Percentiles rank a stretch among this genome's conserved stretches.
Conservation (phyloP, 306 rosid species). For the Cucumis sativus region Cucumber_9930_V3 NC_026655.2:13953501-13954000, state of each 20-base stretch:
- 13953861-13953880: conserved; percentile 80
- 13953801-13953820: conserved; percentile 85
- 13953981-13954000: conserved; percentile 59
- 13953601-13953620: conserved; percentile 88
- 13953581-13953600: conserved; percentile 98
- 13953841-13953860: conserved; percentile 85
- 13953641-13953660: conserved; percentile 95
- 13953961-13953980: conserved; percentile 73
- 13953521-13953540: conserved; percentile 96
- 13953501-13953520: conserved; percentile 71
- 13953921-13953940: conserved; percentile 97
- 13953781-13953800: conserved; percentile 98
- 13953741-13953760: conserved; percentile 86
- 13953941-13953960: conserved; percentile 98
- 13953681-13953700: conserved; percentile 85
- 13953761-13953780: conserved; percentile 88
- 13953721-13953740: conserved; percentile 85
- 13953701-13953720: conserved; percentile 85
- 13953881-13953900: conserved; percentile 83
- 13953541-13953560: conserved; percentile 82
- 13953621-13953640: conserved; percentile 97
- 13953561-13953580: conserved; percentile 88
- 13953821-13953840: conserved; percentile 93
- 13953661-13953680: conserved; percentile 93
- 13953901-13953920: conserved; percentile 95